Percentiles rank a stretch among this genome's conserved stretches.
Conservation (phyloP, 2,329 filamentous ascomycete species). For the Pseudomassariella vexata region DNA sequence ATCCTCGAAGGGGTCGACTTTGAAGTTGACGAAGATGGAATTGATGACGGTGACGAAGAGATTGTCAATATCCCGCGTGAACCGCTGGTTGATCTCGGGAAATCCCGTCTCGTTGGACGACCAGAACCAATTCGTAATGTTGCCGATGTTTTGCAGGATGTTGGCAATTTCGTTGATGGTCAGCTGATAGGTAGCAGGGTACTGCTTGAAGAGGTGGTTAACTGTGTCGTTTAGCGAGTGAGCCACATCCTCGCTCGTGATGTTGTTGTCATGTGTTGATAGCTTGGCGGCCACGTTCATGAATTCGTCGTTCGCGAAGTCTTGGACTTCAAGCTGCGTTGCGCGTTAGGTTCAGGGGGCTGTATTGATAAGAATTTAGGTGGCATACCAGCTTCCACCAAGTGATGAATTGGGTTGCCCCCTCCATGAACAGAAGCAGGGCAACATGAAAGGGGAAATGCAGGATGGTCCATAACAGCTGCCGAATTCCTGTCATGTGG, state of each 20-base stretch:
- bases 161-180: neutral
- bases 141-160: slow-evolving; percentile 5
- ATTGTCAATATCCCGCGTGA: slow-evolving; percentile 2
- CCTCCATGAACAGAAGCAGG: slow-evolving; percentile 56
- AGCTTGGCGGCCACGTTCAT: slow-evolving; percentile 2
- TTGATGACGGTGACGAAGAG: slow-evolving; percentile 7
- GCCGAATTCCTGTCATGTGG: slow-evolving; percentile 45
- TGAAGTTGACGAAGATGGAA: slow-evolving; percentile 9
- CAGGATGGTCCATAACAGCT: slow-evolving; percentile 48
- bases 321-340: slow-evolving; percentile 6
- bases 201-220: neutral
- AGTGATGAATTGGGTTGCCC: slow-evolving; percentile 48
- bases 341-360: too few relatives aligned
- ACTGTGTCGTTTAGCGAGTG: slow-evolving; percentile 1
- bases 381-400: slow-evolving; percentile 28
- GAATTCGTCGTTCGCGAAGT: slow-evolving; percentile 19
- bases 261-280: neutral
- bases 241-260: slow-evolving; percentile 8
- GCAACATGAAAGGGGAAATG: slow-evolving; percentile 60
- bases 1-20: slow-evolving; percentile 4
- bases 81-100: neutral
- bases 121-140: slow-evolving; percentile 1
- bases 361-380: neutral
- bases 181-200: neutral
- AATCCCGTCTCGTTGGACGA: slow-evolving; percentile 3